Evolutionary conservation across 2,329 filamentous ascomycete genomes (phyloP), one percentile per base, ranked within the genome.

Genomic region (Monosporascus sp.): DNA sequence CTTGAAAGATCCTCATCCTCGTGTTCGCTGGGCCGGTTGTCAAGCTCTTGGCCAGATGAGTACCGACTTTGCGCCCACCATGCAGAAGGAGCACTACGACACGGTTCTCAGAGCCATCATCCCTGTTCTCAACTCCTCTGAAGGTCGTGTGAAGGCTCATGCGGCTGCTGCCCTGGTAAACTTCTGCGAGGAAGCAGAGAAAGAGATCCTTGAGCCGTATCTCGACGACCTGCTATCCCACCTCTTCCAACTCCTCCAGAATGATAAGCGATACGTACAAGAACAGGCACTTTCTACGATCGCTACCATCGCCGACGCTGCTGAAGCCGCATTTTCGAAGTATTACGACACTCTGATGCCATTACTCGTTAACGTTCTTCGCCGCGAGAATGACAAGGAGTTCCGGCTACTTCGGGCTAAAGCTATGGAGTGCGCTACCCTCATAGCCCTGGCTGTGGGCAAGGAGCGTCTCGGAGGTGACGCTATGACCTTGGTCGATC

Each of bases 11-110:
- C 82, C 88, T 39, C 94, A 99, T 67, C 89, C 94, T 41, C 89
- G 94, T 67, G 94, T 99, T 52, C 87, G 93, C 64, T 99, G 95
- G 86, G 94, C 94, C 50, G 94, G 92, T 36, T 99, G 94, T 77
- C 97, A 99, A 67, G 94, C 94, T 43, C 81, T 99, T n/a, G 94
- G 94, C 27, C 94, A 99, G 72, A 99, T 99, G 94, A 97, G 93
- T 75, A 99, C 94, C 35, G 94, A 99, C 68, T 99, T 99, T 70
- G 93, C 95, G 14, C 92, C 92, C 14, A 95, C 89, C 11, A 97
- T 99, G 93, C 94, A 99, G 72, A 88, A 90, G 61, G 94, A 96
- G 64, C 96, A 96, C 71, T 94, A 96, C 70, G 83, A 89, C 59
- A 80, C 86, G 45, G 89, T 99, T 17, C 80, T 99, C 50, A 90